Evolutionary conservation across 768 basidiomycete genomes (phyloP).

Genomic region (Suillus brevipes): DNA sequence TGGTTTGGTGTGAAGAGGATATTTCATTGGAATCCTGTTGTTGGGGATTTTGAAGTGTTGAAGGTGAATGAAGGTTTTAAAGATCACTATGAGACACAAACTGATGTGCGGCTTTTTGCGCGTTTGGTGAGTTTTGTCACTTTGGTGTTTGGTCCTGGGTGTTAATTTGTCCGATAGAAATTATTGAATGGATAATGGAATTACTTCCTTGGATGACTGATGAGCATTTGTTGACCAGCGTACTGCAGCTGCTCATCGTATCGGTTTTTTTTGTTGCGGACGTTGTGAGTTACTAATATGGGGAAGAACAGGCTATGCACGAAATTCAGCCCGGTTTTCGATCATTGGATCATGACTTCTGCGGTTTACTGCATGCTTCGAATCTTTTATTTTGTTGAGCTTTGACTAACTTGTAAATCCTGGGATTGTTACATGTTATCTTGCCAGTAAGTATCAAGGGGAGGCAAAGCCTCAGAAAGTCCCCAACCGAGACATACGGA

Average conservation of each 20-base stretch:
- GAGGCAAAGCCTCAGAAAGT: too few species aligned
- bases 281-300: neutral
- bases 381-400: neutral
- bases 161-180: neutral
- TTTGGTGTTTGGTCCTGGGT: neutral
- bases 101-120: slow-evolving; percentile 43
- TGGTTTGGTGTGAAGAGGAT: slow-evolving; percentile 60
- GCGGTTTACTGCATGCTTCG: slow-evolving; percentile 2
- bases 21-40: slow-evolving; percentile 49
- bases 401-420: neutral
- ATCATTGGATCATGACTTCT: neutral
- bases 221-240: neutral
- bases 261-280: neutral
- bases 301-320: neutral
- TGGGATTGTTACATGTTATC: neutral
- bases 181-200: slow-evolving; percentile 1
- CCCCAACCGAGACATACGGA: neutral
- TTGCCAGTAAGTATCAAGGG: too few species aligned
- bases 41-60: slow-evolving; percentile 40
- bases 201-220: neutral
- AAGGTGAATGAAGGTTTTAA: slow-evolving; percentile 44
- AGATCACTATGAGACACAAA: slow-evolving; percentile 48
- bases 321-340: slow-evolving; percentile 2
- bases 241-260: slow-evolving; percentile 6
- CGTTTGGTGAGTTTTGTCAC: slow-evolving; percentile 39